Conservation (phyloP, 108 stramenopile species). For the Nitzschia sp. region DNA sequence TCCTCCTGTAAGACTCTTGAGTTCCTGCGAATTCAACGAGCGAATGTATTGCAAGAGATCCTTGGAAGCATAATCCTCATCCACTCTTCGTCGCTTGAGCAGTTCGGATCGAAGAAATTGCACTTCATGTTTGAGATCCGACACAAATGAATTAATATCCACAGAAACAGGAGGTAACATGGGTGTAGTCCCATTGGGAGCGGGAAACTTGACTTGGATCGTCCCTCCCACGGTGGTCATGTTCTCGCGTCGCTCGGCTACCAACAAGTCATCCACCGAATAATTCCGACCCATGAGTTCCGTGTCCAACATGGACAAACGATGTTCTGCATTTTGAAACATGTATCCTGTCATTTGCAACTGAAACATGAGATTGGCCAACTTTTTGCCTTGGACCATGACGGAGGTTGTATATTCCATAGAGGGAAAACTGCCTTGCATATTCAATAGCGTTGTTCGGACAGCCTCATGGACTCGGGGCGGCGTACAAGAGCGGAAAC, state of each 20-base stretch:
- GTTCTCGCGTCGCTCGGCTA: slow-evolving; percentile 35
- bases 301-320: slow-evolving; percentile 34
- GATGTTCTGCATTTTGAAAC: slow-evolving; percentile 96
- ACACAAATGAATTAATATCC: slow-evolving; percentile 84
- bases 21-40: slow-evolving; percentile 81
- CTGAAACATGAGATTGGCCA: slow-evolving; percentile 95
- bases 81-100: slow-evolving; percentile 50
- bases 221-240: slow-evolving; percentile 58
- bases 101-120: slow-evolving; percentile 68
- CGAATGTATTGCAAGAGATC: slow-evolving; percentile 92
- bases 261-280: slow-evolving; percentile 32
- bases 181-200: slow-evolving; percentile 20
- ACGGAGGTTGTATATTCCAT: slow-evolving; percentile 91
- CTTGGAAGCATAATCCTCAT: slow-evolving; percentile 75
- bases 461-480: slow-evolving; percentile 91
- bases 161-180: slow-evolving; percentile 7
- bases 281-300: slow-evolving; percentile 1
- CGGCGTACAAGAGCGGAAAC: slow-evolving; percentile 74
- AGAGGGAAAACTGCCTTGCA: slow-evolving; percentile 87
- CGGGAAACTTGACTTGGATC: slow-evolving; percentile 63
- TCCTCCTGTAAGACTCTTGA: slow-evolving; percentile 72
- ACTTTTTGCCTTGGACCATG: slow-evolving; percentile 80
- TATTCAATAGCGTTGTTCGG: slow-evolving; percentile 79
- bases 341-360: slow-evolving; percentile 97
- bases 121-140: slow-evolving; percentile 84